These are phyloP conservation scores for Bondarzewia mesenterica DNA, from an alignment of 1,284 basidiomycete species.

Conservation along the genomic window DNA sequence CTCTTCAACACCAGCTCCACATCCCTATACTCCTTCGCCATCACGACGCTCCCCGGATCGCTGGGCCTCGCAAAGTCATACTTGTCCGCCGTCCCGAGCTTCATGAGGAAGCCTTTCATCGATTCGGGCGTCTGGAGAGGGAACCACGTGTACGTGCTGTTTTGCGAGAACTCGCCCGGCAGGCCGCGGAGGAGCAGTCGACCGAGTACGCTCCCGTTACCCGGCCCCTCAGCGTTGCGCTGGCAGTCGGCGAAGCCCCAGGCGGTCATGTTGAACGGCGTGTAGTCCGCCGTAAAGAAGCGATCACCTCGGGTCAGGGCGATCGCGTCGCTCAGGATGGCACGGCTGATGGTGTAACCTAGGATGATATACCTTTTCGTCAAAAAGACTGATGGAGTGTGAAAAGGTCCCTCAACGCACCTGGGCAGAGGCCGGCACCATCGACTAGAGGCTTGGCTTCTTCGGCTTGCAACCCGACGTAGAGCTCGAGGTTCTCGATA, in stretches of 20 bases:
- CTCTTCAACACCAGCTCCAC: slow-evolving; percentile 47
- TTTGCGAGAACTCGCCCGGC: slow-evolving; percentile 58
- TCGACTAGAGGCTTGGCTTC: slow-evolving; percentile 69
- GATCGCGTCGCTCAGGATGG: slow-evolving; percentile 85
- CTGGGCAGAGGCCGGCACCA: slow-evolving; percentile 77
- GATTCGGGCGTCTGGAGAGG: slow-evolving; percentile 71
- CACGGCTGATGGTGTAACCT: slow-evolving; percentile 81
- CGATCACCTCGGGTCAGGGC: slow-evolving; percentile 79
- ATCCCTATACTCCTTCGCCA: slow-evolving; percentile 39
- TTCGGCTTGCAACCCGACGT: slow-evolving; percentile 62
- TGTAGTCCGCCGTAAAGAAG: slow-evolving; percentile 78
- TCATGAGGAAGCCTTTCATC: slow-evolving; percentile 52
- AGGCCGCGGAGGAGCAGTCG: slow-evolving; percentile 67
- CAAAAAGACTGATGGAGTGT: background rate
- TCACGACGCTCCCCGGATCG: slow-evolving; percentile 16
- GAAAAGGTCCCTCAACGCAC: slow-evolving; percentile 26
- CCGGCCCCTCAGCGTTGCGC: slow-evolving; percentile 57
- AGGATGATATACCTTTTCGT: background rate
- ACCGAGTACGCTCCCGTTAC: slow-evolving; percentile 68
- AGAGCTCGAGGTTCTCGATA: slow-evolving; percentile 77
- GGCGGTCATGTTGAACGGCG: slow-evolving; percentile 71
- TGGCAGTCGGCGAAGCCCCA: slow-evolving; percentile 80
- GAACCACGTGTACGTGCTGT: slow-evolving; percentile 79
- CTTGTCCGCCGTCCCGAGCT: slow-evolving; percentile 41
- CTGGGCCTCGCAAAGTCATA: slow-evolving; percentile 48